Percentiles rank a stretch among this genome's conserved stretches.
These are phyloP conservation scores for Secale cereale DNA, from an alignment of 176 grass and related monocot species.

Conservation along the genomic window DNA sequence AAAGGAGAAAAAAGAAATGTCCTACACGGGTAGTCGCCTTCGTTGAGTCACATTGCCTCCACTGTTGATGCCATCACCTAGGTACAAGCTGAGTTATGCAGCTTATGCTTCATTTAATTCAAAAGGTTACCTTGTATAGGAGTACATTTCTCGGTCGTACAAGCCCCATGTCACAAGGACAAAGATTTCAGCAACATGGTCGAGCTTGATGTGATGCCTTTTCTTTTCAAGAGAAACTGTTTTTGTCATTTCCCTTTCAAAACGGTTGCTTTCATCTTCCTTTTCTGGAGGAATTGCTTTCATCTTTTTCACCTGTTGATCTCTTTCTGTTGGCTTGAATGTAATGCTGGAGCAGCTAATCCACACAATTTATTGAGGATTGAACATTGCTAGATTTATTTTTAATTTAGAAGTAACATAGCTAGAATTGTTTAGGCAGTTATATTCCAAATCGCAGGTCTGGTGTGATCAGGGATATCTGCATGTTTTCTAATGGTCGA, in stretches of 20 bases:
- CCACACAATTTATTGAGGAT: neutral
- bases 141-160: constrained; percentile 6
- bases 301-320: neutral
- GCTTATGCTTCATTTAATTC: constrained; percentile 15
- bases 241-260: neutral
- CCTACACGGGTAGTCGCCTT: neutral
- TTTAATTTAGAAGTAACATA: too few relatives aligned
- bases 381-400: neutral
- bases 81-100: neutral
- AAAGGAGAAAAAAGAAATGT: neutral
- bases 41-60: constrained; percentile 23
- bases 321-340: neutral
- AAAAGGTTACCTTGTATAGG: neutral
- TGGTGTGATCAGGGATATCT: neutral
- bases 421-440: too few relatives aligned
- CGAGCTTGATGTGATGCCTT: neutral
- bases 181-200: neutral
- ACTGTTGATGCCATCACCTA: constrained; percentile 22
- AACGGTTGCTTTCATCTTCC: neutral
- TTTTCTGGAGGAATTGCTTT: neutral
- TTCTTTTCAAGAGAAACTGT: neutral
- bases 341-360: neutral
- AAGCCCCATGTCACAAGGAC: neutral
- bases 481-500: neutral
- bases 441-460: too few relatives aligned